Evolutionary conservation across 345 rosid species (phyloP), one percentile per base, ranked within the genome.

Genomic region (Lepidium sativum): DNA sequence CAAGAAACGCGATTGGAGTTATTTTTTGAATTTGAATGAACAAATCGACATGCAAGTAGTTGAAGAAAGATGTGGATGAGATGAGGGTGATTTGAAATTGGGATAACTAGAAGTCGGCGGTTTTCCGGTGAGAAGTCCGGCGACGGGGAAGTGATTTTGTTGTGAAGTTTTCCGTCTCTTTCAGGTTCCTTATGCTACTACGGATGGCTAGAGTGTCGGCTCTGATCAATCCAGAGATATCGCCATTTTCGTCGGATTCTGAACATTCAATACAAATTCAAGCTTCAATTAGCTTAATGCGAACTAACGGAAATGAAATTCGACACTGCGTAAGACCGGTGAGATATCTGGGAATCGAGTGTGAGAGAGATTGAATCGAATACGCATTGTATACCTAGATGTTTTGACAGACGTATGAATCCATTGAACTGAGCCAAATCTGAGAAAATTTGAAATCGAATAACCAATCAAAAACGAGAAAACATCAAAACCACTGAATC

Each of bases 341-440:
- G 50, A 23, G 18, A 39, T 1, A 18, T 47, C 8, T 18, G 12
- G 9, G 7, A 57, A 4, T 40, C 21, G 25, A 23, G 43, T 17
- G 27, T 14, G 16, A 9, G n/a, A 23, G n/a, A 23, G 44, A 35
- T 33, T 34, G 57, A 47, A 63, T 60, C 47, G 37, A 69, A 74
- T 63, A 80, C 71, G 83, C 86, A 84, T 73, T 76, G 45, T 79
- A 4, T 25, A 92, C 97, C 94, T 82, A 73, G 33, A 52, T 43
- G 77, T 47, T 79, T 74, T 11, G 82, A 65, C 23, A 60, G 16
- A 37, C 62, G 83, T 74, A 78, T 78, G 79, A 87, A 79, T 73
- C 87, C 80, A 21, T 75, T 81, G 73, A 92, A 89, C 53, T 81
- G 83, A 67, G 84, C 88, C 80, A 90, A 84, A 83, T 92, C 98